A percentile compares a stretch with the other conserved stretches of the same genome.
phyloP scores from a whole-genome alignment of 2,329 filamentous ascomycete genomes.

The Drechslerella dactyloides region DNA sequence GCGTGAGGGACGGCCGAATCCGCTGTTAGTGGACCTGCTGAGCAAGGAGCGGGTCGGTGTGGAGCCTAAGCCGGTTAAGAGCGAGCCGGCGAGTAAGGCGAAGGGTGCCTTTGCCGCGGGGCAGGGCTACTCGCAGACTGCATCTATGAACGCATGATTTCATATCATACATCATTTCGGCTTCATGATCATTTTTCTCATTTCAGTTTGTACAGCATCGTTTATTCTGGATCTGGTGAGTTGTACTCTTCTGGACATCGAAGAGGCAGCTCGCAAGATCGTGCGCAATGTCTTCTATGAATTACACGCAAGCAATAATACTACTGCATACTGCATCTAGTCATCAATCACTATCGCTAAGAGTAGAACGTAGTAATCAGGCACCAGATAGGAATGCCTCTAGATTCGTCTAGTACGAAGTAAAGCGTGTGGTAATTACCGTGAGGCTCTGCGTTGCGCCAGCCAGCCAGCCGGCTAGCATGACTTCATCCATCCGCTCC shows the following conservation, averaged over 20 bases:
- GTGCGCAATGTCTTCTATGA: too few species aligned
- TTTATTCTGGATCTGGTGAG: too few species aligned
- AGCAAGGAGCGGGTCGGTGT: constrained; percentile 95
- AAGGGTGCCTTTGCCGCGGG: constrained; percentile 28
- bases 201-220: too few species aligned
- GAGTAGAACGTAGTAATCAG: too few species aligned
- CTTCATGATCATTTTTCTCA: too few species aligned
- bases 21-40: constrained; percentile 86
- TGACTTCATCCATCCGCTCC: too few species aligned
- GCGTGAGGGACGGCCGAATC: constrained; percentile 80
- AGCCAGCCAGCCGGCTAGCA: neutral
- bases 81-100: constrained; percentile 54
- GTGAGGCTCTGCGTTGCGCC: neutral
- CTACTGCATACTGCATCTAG: too few species aligned
- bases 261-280: too few species aligned
- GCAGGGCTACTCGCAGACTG: constrained; percentile 29
- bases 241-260: too few species aligned
- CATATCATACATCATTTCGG: neutral
- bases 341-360: too few species aligned
- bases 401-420: neutral
- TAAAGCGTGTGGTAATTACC: constrained; percentile 1
- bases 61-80: constrained; percentile 68
- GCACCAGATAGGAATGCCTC: too few species aligned
- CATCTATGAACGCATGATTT: constrained; percentile 23
- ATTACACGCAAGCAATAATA: too few species aligned